Evolutionary conservation across 495 filamentous ascomycete species (phyloP).

Genomic region (Aspergillus biplanus): DNA sequence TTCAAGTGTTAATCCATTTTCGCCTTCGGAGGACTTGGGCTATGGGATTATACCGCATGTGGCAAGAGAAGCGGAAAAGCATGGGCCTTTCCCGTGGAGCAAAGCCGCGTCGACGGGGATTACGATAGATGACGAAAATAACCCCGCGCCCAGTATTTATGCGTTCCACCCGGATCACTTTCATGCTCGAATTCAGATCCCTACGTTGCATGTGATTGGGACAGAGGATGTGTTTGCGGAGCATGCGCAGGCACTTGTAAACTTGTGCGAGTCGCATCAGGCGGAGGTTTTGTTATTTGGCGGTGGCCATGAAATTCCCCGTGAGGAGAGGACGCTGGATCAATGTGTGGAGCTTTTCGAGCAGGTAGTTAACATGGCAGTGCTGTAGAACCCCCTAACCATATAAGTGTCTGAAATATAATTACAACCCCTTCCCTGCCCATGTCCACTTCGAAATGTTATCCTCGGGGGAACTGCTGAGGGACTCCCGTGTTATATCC

Average conservation of each 20-base stretch:
- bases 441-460: not conserved
- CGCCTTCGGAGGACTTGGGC: not conserved
- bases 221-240: not conserved
- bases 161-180: not conserved
- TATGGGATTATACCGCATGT: not conserved
- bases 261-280: not conserved
- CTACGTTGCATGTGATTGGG: conserved; percentile 1
- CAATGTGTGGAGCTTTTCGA: conserved; percentile 6
- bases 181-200: not conserved
- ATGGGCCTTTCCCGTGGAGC: conserved; percentile 1
- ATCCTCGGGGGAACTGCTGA: not conserved
- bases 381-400: not conserved
- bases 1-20: not conserved
- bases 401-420: not conserved
- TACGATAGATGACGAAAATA: not conserved
- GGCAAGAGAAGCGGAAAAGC: not conserved
- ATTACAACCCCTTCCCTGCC: not conserved
- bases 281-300: not conserved
- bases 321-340: not conserved
- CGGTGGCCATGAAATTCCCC: not conserved
- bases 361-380: conserved; percentile 1
- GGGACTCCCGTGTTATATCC: not conserved
- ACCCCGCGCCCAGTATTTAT: not conserved
- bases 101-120: not conserved
- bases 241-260: not conserved